Conservation (phyloP, 495 filamentous ascomycete genomes). For the Neurospora intermedia region DNA sequence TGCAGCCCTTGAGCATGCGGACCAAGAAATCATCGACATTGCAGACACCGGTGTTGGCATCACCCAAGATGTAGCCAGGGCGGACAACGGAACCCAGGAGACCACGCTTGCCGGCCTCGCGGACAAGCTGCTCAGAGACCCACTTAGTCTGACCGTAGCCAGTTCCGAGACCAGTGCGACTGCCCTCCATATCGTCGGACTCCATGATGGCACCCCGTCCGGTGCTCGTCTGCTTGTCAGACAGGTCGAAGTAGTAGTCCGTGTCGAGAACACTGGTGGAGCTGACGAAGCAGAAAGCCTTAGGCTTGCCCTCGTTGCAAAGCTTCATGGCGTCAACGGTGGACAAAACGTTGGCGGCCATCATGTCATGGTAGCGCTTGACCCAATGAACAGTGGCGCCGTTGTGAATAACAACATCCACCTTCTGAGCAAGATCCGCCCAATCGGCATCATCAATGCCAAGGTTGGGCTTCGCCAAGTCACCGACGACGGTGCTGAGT, state of each 20-base stretch:
- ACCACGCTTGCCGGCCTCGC: slow-evolving; percentile 69
- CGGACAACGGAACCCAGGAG: slow-evolving; percentile 67
- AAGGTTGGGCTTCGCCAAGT: slow-evolving; percentile 59
- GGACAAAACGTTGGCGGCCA: slow-evolving; percentile 66
- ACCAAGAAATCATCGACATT: slow-evolving; percentile 91
- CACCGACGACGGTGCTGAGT: slow-evolving; percentile 58
- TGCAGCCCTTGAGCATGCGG: slow-evolving; percentile 78
- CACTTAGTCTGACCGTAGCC: slow-evolving; percentile 88
- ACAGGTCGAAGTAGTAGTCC: slow-evolving; percentile 64
- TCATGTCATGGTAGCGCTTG: slow-evolving; percentile 63
- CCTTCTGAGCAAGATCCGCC: slow-evolving; percentile 50
- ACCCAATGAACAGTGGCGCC: slow-evolving; percentile 88
- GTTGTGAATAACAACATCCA: slow-evolving; percentile 82
- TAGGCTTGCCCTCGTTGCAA: slow-evolving; percentile 66
- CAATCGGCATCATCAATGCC: slow-evolving; percentile 55
- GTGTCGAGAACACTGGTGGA: slow-evolving; percentile 80
- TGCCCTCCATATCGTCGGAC: slow-evolving; percentile 36
- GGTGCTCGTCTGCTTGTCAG: slow-evolving; percentile 43
- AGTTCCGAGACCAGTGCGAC: slow-evolving; percentile 40
- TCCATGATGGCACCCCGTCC: slow-evolving; percentile 38
- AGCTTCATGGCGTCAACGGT: slow-evolving; percentile 70
- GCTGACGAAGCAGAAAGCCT: slow-evolving; percentile 73
- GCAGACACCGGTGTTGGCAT: slow-evolving; percentile 58
- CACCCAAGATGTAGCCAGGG: slow-evolving; percentile 79
- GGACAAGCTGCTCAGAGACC: slow-evolving; percentile 62